phyloP scores from a whole-genome alignment of 805 yeast genomes.

The Candida mattraensis region DNA sequence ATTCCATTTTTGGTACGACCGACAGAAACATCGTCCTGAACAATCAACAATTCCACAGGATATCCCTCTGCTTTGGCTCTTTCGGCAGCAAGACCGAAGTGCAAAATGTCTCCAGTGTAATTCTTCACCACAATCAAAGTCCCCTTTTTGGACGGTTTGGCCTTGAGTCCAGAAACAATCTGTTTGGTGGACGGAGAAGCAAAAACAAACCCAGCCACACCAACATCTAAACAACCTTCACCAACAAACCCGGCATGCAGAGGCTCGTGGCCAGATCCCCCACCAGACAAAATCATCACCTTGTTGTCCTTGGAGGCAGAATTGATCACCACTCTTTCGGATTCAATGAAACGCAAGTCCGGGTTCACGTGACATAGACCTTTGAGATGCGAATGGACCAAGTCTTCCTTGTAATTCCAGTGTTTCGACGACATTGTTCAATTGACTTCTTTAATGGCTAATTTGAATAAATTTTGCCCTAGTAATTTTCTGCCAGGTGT shows the following conservation, averaged over 20 bases:
- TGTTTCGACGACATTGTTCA: conserved; percentile 35
- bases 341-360: conserved; percentile 48
- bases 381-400: conserved; percentile 48
- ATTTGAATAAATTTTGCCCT: too few species aligned
- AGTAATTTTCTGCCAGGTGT: too few species aligned
- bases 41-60: conserved; percentile 69
- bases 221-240: conserved; percentile 75
- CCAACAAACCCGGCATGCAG: conserved; percentile 92
- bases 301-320: conserved; percentile 41
- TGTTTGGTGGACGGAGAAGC: conserved; percentile 91
- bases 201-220: conserved; percentile 88
- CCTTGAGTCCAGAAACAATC: conserved; percentile 67
- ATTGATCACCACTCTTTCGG: conserved; percentile 55
- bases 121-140: conserved; percentile 81
- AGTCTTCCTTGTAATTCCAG: conserved; percentile 49
- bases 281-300: conserved; percentile 80
- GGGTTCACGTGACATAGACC: conserved; percentile 60
- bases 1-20: conserved; percentile 86
- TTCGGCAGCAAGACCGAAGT: conserved; percentile 90
- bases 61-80: conserved; percentile 78
- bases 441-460: too few species aligned
- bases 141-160: conserved; percentile 56
- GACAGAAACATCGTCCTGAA: conserved; percentile 92
- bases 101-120: conserved; percentile 92
- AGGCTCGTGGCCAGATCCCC: conserved; percentile 97